Conservation (phyloP, 805 yeast species). For the Diddensiella transvaalensis region DNA sequence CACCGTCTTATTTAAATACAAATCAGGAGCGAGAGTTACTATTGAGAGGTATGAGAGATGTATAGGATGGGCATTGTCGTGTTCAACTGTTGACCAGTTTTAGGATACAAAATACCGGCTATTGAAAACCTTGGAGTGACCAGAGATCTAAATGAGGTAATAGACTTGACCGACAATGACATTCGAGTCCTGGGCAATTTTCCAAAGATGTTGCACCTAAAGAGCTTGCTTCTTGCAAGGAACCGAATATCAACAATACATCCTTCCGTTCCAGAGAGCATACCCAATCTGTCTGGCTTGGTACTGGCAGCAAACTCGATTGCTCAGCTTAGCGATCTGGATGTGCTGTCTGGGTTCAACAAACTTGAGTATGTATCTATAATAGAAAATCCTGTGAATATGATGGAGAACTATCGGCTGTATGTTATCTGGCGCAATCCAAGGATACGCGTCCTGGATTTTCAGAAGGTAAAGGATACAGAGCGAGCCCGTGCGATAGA, state of each 20-base stretch:
- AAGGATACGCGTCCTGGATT: slow-evolving; percentile 61
- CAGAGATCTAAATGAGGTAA: slow-evolving; percentile 44
- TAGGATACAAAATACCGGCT: slow-evolving; percentile 36
- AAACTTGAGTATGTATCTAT: slow-evolving; percentile 49
- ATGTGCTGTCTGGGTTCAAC: slow-evolving; percentile 38
- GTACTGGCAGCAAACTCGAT: slow-evolving; percentile 53
- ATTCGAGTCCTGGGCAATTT: slow-evolving; percentile 51
- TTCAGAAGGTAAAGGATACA: slow-evolving; percentile 49
- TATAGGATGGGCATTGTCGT: slow-evolving; percentile 13
- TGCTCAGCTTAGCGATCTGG: slow-evolving; percentile 42
- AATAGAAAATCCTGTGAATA: slow-evolving; percentile 55
- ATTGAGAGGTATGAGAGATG: slow-evolving; percentile 39
- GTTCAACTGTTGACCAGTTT: background rate
- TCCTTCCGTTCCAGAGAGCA: slow-evolving; percentile 31
- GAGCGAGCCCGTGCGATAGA: slow-evolving; percentile 50
- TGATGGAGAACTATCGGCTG: slow-evolving; percentile 51
- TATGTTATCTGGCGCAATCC: slow-evolving; percentile 64
- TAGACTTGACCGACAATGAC: slow-evolving; percentile 77
- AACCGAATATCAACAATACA: slow-evolving; percentile 53
- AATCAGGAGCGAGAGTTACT: slow-evolving; percentile 40
- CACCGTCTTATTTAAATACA: slow-evolving; percentile 49
- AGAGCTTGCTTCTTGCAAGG: slow-evolving; percentile 56
- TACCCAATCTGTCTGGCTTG: slow-evolving; percentile 50
- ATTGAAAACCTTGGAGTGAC: slow-evolving; percentile 44
- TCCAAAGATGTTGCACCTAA: slow-evolving; percentile 43